Evolutionary conservation across 176 grass and related monocot genomes (phyloP), one percentile per base, ranked within the genome.

Genomic region (Avena sativa): DNA sequence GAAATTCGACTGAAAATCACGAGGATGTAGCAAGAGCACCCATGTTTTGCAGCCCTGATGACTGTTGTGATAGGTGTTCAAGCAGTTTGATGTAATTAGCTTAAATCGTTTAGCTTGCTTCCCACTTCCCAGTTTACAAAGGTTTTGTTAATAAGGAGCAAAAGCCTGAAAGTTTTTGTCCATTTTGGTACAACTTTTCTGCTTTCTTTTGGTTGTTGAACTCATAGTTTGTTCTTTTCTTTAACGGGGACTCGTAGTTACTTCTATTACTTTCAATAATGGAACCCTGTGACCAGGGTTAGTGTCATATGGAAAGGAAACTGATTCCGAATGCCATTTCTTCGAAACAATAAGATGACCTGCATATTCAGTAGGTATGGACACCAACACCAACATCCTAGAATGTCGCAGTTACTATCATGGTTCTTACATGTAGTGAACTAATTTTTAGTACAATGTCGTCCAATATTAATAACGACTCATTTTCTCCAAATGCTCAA

Each of bases 1-100:
- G 23, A 64, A 25, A 30, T 75, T 28, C 13, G 0, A 28, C 21
- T 50, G 21, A 12, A 51, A 28, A 21, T 75, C 46, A 20, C 52
- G 72, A 75, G 48, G 1, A 4, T 52, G 72, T 74, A 12, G 71
- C 71, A 74, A 74, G 71, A 74, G 20, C 71, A 49, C 44, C 11
- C 4, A 15, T 49, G 44, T 7, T 74, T n/a, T 0, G 71, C 70
- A 49, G n/a, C n/a, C 71, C 44, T 74, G 20, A 74, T 48, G 70
- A 20, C 5, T 48, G 20, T n/a, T 23, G 10, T 73, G 23, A 23
- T 21, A 47, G 9, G 20, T 21, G 69, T 12, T 72, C 4, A n/a
- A 48, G 43, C 70, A 23, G 43, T 47, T 47, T 48, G 40, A 19
- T 1, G 2, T 5, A 69, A 69, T 69, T 69, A 38, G 6, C 7